phyloP scores from a whole-genome alignment of 768 basidiomycete genomes.

The Sporobolomyces phaffii region DNA sequence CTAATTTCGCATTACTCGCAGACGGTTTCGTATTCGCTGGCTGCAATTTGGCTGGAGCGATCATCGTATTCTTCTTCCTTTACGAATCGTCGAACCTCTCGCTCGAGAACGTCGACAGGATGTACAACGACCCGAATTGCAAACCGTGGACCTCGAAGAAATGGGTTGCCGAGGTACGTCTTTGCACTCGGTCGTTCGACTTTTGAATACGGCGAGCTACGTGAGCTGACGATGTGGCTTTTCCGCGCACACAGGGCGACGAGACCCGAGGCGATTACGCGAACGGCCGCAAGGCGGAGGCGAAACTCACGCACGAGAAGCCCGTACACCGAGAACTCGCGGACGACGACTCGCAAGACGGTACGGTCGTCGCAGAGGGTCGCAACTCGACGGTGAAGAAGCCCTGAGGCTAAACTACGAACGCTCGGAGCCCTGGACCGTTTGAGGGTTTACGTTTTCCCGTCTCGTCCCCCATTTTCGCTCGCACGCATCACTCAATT shows the following conservation, averaged over 20 bases:
- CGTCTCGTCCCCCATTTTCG: neutral
- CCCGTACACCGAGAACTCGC: constrained; percentile 33
- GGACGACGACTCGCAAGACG: constrained; percentile 23
- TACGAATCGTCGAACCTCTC: constrained; percentile 66
- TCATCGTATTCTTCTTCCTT: constrained; percentile 65
- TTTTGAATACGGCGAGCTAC: too few relatives aligned
- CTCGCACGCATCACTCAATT: too few relatives aligned
- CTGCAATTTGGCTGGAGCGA: constrained; percentile 51
- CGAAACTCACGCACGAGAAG: constrained; percentile 16
- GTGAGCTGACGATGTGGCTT: neutral
- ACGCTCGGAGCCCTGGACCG: too few relatives aligned
- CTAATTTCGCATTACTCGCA: too few relatives aligned
- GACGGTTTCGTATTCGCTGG: constrained; percentile 69
- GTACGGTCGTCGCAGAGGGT: constrained; percentile 13
- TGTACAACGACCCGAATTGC: constrained; percentile 53
- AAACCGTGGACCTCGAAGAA: constrained; percentile 61
- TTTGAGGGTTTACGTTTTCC: neutral
- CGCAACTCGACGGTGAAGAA: neutral
- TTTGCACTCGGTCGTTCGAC: too few relatives aligned
- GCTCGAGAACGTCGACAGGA: constrained; percentile 51
- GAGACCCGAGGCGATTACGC: constrained; percentile 20
- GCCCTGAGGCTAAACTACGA: too few relatives aligned
- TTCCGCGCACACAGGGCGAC: constrained; percentile 11
- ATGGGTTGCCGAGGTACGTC: constrained; percentile 54
- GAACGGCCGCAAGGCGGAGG: constrained; percentile 18